These are phyloP conservation scores for Astrephomene gubernaculifera DNA, from an alignment of 139 green algal species.

Conservation along the genomic window DNA sequence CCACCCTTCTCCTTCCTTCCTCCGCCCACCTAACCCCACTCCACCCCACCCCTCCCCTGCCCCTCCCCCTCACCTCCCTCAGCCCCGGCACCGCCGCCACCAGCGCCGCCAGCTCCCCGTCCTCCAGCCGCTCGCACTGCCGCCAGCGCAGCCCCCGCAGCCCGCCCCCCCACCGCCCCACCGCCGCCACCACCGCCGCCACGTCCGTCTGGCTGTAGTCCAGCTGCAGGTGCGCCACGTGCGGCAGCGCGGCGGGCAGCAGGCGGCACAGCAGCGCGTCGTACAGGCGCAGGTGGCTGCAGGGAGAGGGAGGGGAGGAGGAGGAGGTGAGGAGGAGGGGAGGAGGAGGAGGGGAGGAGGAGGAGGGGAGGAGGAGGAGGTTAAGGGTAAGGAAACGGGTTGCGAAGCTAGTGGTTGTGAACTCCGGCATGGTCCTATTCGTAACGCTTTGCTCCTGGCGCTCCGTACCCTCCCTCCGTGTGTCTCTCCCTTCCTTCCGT, in stretches of 20 bases:
- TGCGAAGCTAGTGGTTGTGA: not conserved
- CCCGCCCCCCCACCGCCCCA: slow-evolving; percentile 1
- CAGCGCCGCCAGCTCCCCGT: slow-evolving; percentile 16
- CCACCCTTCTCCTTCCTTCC: not conserved
- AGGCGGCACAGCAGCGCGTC: slow-evolving; percentile 23
- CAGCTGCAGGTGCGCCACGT: slow-evolving; percentile 1
- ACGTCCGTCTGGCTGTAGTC: slow-evolving; percentile 35
- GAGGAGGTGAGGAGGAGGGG: not conserved
- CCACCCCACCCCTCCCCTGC: not conserved
- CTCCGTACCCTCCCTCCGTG: no score
- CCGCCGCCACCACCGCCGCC: not conserved
- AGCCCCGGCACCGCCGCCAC: slow-evolving; percentile 19
- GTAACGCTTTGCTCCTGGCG: no score
- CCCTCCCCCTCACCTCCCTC: not conserved
- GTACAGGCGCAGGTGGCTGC: slow-evolving; percentile 33
- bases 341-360: not conserved
- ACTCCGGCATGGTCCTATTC: not conserved
- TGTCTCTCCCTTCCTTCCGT: not conserved
- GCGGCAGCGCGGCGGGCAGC: slow-evolving; percentile 1
- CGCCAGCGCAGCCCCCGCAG: slow-evolving; percentile 6
- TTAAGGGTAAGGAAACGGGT: not conserved
- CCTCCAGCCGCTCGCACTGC: slow-evolving; percentile 20
- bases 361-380: not conserved
- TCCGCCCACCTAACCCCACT: not conserved
- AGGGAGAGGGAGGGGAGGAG: not conserved